Evolutionary conservation across 2,329 filamentous ascomycete species (phyloP), one percentile per base, ranked within the genome.

Genomic region (Talaromyces albobiverticillius): DNA sequence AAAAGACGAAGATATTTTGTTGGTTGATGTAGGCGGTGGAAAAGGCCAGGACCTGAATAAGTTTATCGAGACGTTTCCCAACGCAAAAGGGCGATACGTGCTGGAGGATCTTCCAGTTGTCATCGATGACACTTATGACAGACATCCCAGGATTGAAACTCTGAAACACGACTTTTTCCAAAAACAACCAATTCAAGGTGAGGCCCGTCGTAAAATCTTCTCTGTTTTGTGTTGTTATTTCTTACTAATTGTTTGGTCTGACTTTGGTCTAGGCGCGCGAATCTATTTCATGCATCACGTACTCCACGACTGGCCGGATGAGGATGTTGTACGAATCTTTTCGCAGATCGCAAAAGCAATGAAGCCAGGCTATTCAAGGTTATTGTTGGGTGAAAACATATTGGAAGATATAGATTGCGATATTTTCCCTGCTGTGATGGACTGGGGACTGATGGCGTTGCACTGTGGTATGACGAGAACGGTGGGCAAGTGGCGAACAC

Each of bases 81-180:
- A 67, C 0, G 61, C 66, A 0, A 69, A 72, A 0, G 78, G 78
- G 1, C 65, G 70, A 3, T 62, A 81, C 2, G 62, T 82, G 0
- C 63, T 82, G 0, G 77, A 83, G 57, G 80, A 82, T 56, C 65
- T 77, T 4, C 69, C 73, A 0, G 61, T 66, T 1, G 73, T 80
- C 10, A 52, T 68, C 41, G 58, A 61, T 26, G 54, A 67, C n/a
- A 60, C 62, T 18, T 29, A 48, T 10, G 29, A 56, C 26, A 52
- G 34, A 7, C 20, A 43, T 29, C n/a, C 34, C 18, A 26, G 29
- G 16, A 52, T 56, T n/a, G 63, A 64, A 40, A 61, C 25, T 80
- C 2, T 51, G 18, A 32, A 23, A 26, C 54, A 56, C 29, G 32
- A 50, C 23, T 54, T 56, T 31, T 56, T 56, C 25, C n/a, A 48